A percentile compares a stretch with the other conserved stretches of the same genome.
These are phyloP conservation scores for Calonectria pseudoreteaudii DNA, from an alignment of 2,329 filamentous ascomycete species.

Conservation along the genomic window DNA sequence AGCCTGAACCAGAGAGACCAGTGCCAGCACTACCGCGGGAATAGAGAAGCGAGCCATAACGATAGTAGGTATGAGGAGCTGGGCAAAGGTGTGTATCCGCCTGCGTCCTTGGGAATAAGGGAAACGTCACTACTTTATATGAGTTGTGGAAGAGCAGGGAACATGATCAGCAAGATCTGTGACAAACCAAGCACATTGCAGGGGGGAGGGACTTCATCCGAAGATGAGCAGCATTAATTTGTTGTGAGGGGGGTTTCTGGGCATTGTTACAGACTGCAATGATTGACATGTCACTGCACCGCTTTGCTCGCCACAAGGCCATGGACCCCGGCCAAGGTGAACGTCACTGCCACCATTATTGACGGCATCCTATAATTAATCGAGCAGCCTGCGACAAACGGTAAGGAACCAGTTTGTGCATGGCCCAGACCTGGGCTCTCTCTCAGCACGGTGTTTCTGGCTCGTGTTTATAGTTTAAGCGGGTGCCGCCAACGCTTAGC, in stretches of 20 bases:
- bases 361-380: not conserved
- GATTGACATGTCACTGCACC: not conserved
- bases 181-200: not conserved
- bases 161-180: not conserved
- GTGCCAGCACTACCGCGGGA: constrained; percentile 55
- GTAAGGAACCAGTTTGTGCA: not conserved
- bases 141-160: not conserved
- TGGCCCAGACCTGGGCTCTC: not conserved
- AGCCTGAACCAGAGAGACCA: constrained; percentile 52
- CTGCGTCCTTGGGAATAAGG: not conserved
- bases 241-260: not conserved
- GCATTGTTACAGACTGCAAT: not conserved
- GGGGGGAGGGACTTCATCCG: not conserved
- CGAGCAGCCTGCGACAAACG: not conserved
- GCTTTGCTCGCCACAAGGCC: not conserved
- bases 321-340: not conserved
- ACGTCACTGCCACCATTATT: not conserved
- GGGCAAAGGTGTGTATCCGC: not conserved
- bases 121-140: not conserved
- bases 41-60: constrained; percentile 51
- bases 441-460: not conserved
- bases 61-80: not conserved
- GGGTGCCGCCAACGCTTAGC: not conserved
- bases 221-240: not conserved
- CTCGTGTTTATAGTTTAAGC: not conserved